Evolutionary conservation across 2,329 filamentous ascomycete genomes (phyloP).

Genomic region (Pestalotiopsis sp.): DNA sequence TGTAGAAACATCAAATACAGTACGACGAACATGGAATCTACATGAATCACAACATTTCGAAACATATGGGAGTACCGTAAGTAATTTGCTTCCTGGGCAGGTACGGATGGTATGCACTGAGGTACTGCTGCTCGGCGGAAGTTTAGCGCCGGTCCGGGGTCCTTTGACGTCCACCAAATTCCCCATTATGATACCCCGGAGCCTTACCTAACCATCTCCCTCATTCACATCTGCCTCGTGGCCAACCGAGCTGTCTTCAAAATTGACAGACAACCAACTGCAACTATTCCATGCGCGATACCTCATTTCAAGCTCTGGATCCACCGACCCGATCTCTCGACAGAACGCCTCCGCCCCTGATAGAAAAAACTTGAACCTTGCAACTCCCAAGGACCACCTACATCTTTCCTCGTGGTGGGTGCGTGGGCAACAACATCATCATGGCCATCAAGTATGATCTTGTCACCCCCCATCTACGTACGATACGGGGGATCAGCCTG

Average conservation of each 20-base stretch:
- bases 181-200: background rate
- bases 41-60: no score
- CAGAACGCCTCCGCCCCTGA: conserved; percentile 11
- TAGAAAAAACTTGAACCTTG: background rate
- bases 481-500: background rate
- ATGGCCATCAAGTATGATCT: conserved; percentile 56
- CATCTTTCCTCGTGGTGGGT: conserved; percentile 21
- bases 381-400: conserved; percentile 11
- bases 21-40: no score
- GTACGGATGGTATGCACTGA: background rate
- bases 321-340: conserved; percentile 2
- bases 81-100: background rate
- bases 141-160: conserved; percentile 12
- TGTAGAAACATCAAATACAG: no score
- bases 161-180: background rate
- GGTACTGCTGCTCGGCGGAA: background rate
- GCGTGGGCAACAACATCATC: conserved; percentile 30
- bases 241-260: background rate
- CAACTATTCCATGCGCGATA: background rate
- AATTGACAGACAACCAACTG: background rate
- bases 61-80: no score
- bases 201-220: background rate
- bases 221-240: background rate
- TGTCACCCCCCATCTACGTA: conserved; percentile 1
- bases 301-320: background rate